Evolutionary conservation across 176 grass and related monocot genomes (phyloP).

Genomic region (Cenchrus fungigraminus): DNA sequence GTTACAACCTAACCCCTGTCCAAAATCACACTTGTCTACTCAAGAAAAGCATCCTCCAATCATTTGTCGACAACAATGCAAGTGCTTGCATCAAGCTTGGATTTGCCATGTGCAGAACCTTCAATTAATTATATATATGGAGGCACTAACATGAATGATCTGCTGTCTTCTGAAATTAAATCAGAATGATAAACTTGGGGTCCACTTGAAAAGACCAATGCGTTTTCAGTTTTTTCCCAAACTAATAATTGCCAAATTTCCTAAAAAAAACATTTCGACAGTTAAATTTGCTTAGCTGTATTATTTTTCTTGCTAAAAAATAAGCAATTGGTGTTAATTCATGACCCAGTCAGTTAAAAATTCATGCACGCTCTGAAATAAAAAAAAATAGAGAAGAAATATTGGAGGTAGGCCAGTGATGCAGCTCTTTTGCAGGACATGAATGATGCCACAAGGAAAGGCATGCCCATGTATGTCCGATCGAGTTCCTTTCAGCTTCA

Average conservation of each 20-base stretch:
- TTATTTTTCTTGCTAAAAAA: background rate
- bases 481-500: conserved; percentile 26
- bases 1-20: background rate
- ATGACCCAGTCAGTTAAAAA: background rate
- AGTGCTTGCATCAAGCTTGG: background rate
- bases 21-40: background rate
- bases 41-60: background rate
- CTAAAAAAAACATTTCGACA: background rate
- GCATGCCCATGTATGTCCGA: conserved; percentile 19
- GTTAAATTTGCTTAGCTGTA: background rate
- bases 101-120: background rate
- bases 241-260: background rate
- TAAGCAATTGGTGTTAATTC: background rate
- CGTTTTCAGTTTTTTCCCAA: background rate
- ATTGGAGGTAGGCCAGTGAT: conserved; percentile 26
- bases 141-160: background rate
- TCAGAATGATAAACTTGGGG: background rate
- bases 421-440: conserved; percentile 31
- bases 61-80: conserved; percentile 19
- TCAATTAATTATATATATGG: background rate
- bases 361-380: background rate
- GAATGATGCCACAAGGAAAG: conserved; percentile 29
- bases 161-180: background rate
- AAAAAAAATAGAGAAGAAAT: background rate
- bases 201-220: background rate